Percentiles rank a stretch among this genome's conserved stretches.
Conservation (phyloP, 352 stramenopile genomes). For the Globisporangium middletonii region DNA sequence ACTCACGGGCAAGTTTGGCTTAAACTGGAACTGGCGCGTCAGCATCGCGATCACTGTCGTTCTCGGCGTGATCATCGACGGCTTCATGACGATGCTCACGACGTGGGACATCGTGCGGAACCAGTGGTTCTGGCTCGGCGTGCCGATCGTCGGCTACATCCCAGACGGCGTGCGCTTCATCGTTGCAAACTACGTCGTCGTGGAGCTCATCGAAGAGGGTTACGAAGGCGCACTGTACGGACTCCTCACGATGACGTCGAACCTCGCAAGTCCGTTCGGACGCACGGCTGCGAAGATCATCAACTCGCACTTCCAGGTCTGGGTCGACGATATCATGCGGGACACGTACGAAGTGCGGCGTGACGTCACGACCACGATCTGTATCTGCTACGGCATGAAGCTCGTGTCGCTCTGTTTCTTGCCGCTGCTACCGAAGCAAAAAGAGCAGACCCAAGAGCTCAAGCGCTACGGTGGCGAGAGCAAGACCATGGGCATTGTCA, state of each 20-base stretch:
- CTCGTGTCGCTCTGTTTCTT: conserved; percentile 42
- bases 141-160: conserved; percentile 42
- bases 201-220: conserved; percentile 43
- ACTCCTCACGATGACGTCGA: conserved; percentile 44
- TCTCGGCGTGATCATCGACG: conserved; percentile 20
- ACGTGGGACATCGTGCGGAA: conserved; percentile 51
- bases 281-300: conserved; percentile 42
- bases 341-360: conserved; percentile 40
- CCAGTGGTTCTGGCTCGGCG: conserved; percentile 60
- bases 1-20: conserved; percentile 36
- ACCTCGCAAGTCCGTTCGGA: conserved; percentile 40
- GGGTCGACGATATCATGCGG: conserved; percentile 33
- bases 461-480: conserved; percentile 34
- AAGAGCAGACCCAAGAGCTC: conserved; percentile 39
- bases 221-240: conserved; percentile 54
- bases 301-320: conserved; percentile 47
- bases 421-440: conserved; percentile 42
- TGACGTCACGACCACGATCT: conserved; percentile 55
- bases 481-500: conserved; percentile 26
- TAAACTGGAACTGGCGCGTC: conserved; percentile 55
- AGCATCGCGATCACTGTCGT: conserved; percentile 34
- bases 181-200: conserved; percentile 53
- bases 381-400: conserved; percentile 54
- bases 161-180: conserved; percentile 54
- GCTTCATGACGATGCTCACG: conserved; percentile 43